phyloP scores from a whole-genome alignment of 139 green algal species.

The Monoraphidium neglectum region DNA sequence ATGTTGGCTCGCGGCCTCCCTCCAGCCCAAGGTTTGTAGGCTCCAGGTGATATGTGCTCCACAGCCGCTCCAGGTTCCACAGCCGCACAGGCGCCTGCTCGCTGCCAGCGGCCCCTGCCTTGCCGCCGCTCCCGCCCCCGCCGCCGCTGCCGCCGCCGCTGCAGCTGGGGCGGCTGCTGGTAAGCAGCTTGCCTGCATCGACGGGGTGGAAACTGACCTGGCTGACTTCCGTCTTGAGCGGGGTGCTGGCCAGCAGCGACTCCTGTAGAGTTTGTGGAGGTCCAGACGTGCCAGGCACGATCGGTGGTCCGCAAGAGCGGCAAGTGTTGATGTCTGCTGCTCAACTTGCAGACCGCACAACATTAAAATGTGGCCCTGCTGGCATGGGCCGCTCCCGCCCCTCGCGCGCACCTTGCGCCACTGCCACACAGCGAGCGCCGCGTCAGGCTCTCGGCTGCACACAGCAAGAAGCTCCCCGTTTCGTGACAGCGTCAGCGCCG shows the following conservation, averaged over 20 bases:
- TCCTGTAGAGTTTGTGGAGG: no score
- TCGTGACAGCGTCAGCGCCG: conserved; percentile 8
- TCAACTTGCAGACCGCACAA: background rate
- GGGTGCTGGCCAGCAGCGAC: conserved; percentile 2
- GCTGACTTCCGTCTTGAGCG: background rate
- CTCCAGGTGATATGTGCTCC: conserved; percentile 9
- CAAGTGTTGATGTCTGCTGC: background rate
- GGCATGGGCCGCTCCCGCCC: background rate
- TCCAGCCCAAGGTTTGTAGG: background rate
- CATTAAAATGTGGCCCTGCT: background rate
- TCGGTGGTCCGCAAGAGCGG: no score
- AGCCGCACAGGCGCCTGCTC: conserved; percentile 11
- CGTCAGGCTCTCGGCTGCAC: background rate
- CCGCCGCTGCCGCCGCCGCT: background rate
- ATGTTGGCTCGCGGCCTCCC: background rate
- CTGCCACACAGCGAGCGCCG: conserved; percentile 22
- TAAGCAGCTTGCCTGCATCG: background rate
- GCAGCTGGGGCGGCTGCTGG: background rate
- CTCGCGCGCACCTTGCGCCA: conserved; percentile 14
- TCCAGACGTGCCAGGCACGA: no score
- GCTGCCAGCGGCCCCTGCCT: background rate
- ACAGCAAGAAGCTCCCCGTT: conserved; percentile 24
- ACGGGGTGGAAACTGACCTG: conserved; percentile 19
- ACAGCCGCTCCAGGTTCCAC: conserved; percentile 19
- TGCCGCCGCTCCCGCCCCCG: background rate